phyloP scores from a whole-genome alignment of 2,329 filamentous ascomycete genomes.

The Beauveria rudraprayagi region DNA sequence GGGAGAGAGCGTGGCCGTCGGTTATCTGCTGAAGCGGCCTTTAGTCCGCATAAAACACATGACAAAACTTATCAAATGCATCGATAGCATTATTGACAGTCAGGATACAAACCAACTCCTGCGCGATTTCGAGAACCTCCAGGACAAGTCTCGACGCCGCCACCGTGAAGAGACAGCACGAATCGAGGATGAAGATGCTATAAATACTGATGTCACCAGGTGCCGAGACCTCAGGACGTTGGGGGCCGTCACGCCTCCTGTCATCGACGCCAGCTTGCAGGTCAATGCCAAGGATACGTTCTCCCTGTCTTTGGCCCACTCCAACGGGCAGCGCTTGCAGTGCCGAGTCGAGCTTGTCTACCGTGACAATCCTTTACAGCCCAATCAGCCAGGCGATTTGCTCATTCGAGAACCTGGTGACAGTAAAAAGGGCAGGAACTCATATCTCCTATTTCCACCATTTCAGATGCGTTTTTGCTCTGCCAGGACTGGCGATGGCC shows the following conservation, averaged over 20 bases:
- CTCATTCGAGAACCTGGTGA: conserved; percentile 85
- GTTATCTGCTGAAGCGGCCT: conserved; percentile 83
- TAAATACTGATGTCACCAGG: conserved; percentile 71
- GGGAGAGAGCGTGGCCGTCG: conserved; percentile 88
- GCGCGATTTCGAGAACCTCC: conserved; percentile 58
- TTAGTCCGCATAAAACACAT: conserved; percentile 83
- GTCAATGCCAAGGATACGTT: conserved; percentile 90
- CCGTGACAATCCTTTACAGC: conserved; percentile 66
- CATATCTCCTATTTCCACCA: conserved; percentile 87
- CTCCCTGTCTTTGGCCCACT: conserved; percentile 75
- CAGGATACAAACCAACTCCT: conserved; percentile 34
- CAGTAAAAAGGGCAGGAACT: conserved; percentile 55
- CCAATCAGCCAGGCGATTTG: conserved; percentile 68
- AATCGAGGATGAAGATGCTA: conserved; percentile 74
- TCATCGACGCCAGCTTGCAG: conserved; percentile 67
- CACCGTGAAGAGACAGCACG: conserved; percentile 62
- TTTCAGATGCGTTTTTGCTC: conserved; percentile 67
- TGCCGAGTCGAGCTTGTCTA: conserved; percentile 83
- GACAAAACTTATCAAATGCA: conserved; percentile 68
- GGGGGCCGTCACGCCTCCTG: conserved; percentile 58
- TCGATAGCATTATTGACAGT: conserved; percentile 47
- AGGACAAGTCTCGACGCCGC: conserved; percentile 64
- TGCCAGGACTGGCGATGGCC: conserved; percentile 63
- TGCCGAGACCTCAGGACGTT: conserved; percentile 73
- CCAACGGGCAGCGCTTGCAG: conserved; percentile 80